These are phyloP conservation scores for Silene coronaria DNA, from an alignment of 179 eudicot genomes.

Conservation along the genomic window DNA sequence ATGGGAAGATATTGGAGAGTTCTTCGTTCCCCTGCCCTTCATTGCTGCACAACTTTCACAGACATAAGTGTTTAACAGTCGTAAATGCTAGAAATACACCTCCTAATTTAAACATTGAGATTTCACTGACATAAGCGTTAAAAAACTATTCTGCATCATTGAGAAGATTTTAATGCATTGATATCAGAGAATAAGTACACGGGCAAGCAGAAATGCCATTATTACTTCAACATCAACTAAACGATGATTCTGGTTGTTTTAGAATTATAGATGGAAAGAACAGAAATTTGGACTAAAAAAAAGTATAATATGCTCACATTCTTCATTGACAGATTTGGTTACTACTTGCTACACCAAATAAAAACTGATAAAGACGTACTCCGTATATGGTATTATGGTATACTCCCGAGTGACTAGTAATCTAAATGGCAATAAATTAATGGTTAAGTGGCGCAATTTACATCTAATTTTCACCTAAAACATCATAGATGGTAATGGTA, in stretches of 20 bases:
- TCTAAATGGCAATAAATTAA: not conserved
- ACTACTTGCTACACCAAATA: too few species aligned
- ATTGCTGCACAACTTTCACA: constrained; percentile 2
- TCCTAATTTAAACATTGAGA: not conserved
- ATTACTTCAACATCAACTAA: not conserved
- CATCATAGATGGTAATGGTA: not conserved
- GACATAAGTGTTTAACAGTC: constrained; percentile 4
- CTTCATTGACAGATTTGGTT: not conserved
- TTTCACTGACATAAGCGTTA: not conserved
- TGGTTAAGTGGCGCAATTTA: not conserved
- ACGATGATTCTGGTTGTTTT: not conserved
- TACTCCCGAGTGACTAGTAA: not conserved
- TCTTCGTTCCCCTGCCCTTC: constrained; percentile 71
- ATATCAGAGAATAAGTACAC: not conserved
- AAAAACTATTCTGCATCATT: not conserved
- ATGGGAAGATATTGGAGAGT: constrained; percentile 57
- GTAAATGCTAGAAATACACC: constrained; percentile 18
- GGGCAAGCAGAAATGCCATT: not conserved
- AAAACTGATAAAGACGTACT: not conserved
- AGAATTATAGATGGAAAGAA: not conserved
- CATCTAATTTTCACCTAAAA: not conserved
- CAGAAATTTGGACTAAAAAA: not conserved
- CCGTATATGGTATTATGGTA: not conserved
- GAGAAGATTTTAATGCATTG: not conserved
- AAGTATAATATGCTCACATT: not conserved